Evolutionary conservation across 495 filamentous ascomycete species (phyloP).

Genomic region (Neurospora sp.): DNA sequence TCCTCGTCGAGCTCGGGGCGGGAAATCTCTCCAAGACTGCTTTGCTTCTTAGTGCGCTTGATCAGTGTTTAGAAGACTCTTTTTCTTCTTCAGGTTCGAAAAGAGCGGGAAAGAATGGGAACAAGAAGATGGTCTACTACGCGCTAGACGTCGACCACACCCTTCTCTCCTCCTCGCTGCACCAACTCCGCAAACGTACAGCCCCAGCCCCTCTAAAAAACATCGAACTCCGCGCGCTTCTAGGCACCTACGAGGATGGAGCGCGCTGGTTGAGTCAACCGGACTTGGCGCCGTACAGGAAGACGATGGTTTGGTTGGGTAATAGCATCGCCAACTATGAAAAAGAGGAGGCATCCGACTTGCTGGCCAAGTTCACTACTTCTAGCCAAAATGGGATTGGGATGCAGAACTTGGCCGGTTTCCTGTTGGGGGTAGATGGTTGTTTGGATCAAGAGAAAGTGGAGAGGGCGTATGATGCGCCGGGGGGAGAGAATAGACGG

Average conservation of each 20-base stretch:
- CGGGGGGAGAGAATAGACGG: not conserved
- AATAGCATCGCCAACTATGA: conserved; percentile 8
- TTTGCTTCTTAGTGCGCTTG: not conserved
- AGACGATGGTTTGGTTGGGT: conserved; percentile 6
- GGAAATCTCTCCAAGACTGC: conserved; percentile 9
- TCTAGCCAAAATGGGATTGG: not conserved
- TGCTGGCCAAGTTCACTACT: not conserved
- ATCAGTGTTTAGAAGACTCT: not conserved
- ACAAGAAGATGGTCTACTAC: conserved; percentile 1
- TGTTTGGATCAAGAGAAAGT: conserved; percentile 4
- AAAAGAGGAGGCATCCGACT: not conserved
- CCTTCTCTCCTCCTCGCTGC: not conserved
- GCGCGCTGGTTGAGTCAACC: conserved; percentile 3
- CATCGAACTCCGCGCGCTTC: conserved; percentile 2
- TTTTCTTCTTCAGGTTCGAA: too few species aligned
- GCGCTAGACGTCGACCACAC: conserved; percentile 10
- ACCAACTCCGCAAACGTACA: not conserved
- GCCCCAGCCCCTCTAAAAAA: not conserved
- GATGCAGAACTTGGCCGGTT: conserved; percentile 4
- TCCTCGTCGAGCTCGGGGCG: conserved; percentile 9
- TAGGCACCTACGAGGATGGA: conserved; percentile 10
- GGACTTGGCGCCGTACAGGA: not conserved
- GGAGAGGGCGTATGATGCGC: conserved; percentile 4
- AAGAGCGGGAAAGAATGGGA: not conserved
- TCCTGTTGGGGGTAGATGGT: conserved; percentile 6